A percentile compares a stretch with the other conserved stretches of the same genome.
Evolutionary conservation across 345 rosid genomes (phyloP).

Genomic region (Euphorbia peplus): DNA sequence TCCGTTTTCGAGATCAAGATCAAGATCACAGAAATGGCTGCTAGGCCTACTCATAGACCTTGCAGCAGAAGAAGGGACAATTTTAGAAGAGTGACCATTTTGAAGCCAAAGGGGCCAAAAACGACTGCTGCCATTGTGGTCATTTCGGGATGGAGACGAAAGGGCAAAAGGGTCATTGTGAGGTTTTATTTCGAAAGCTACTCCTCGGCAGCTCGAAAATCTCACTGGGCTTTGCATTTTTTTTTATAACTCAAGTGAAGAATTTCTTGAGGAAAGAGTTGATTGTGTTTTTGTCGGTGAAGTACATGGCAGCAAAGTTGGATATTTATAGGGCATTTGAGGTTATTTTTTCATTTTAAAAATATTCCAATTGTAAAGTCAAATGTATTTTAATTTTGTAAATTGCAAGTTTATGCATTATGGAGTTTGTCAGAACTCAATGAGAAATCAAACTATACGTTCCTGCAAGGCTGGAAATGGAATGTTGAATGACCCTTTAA

Average conservation of each 20-base stretch:
- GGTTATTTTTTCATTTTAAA: background rate
- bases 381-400: too few species aligned
- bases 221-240: conserved; percentile 43
- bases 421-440: too few species aligned
- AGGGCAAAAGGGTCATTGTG: conserved; percentile 45
- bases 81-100: conserved; percentile 21
- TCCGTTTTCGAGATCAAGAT: conserved; percentile 7
- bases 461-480: too few species aligned
- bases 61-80: conserved; percentile 15
- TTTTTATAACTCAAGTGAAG: too few species aligned
- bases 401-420: too few species aligned
- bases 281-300: too few species aligned
- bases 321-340: background rate
- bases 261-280: too few species aligned
- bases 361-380: too few species aligned
- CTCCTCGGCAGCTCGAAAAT: conserved; percentile 72
- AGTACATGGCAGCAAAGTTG: too few species aligned
- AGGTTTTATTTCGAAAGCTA: conserved; percentile 61
- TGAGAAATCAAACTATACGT: too few species aligned
- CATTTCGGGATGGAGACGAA: conserved; percentile 11
- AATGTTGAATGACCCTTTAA: too few species aligned
- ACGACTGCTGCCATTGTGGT: background rate
- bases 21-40: conserved; percentile 75
- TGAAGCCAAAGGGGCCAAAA: conserved; percentile 39
- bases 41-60: conserved; percentile 51